Evolutionary conservation across 495 filamentous ascomycete species (phyloP), one percentile per base, ranked within the genome.

Genomic region (Parmelia sp.): DNA sequence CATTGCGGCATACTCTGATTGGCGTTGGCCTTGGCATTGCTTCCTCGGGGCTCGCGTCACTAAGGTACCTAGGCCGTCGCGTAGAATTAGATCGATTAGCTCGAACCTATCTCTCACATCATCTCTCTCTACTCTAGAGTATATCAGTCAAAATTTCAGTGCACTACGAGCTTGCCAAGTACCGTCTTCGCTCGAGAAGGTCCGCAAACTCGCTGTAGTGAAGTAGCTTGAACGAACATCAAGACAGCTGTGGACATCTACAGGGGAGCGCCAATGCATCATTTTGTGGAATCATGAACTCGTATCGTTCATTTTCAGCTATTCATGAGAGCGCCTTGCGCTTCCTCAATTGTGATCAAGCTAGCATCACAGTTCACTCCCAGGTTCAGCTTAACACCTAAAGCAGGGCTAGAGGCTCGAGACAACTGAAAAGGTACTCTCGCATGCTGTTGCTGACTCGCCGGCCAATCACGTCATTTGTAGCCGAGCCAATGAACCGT

Each of bases 11-110:
- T n/a, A n/a, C n/a, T n/a, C n/a, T n/a, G n/a, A n/a, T n/a, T n/a
- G n/a, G n/a, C 21, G n/a, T 44, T 40, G 35, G 57, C 7, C 40
- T 59, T 59, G 57, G 57, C 36, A 59, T 17, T 27, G 23, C 23
- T 59, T 31, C 6, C 45, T 49, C 45, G 45, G 14, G 39, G 39
- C 11, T 37, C 9, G 39, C 14, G 14, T 15, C 14, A 2, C 9
- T 40, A 40, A 40, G 39, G 36, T 37, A 37, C 36, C 36, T 37
- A 6, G 11, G 36, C 36, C 39, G 8, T 40, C 2, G 39, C 35
- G 35, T 36, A n/a, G n/a, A n/a, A n/a, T 37, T 37, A 37, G 11
- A 37, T 37, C 36, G 36, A n/a, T n/a, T n/a, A n/a, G n/a, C n/a
- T n/a, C n/a, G n/a, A n/a, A n/a, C n/a, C n/a, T n/a, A n/a, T n/a